These are phyloP conservation scores for Apostasia shenzhenica DNA, from an alignment of 106 monocot species.

Conservation along the genomic window DNA sequence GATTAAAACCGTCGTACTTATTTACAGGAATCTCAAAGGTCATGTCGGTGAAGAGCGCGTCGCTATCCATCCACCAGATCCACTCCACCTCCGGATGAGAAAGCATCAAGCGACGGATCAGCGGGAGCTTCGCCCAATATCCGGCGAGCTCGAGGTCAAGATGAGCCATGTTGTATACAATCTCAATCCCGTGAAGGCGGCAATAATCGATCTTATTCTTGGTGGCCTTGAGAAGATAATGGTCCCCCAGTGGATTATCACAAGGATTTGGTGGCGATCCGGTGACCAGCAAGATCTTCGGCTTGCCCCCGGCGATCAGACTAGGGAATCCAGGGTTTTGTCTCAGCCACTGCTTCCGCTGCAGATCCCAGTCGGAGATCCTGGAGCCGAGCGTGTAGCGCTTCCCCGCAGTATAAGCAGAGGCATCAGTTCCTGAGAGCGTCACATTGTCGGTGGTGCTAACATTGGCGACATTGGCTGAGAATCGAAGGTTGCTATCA, in stretches of 20 bases:
- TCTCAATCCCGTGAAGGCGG: constrained; percentile 59
- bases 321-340: constrained; percentile 37
- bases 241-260: constrained; percentile 58
- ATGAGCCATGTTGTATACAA: constrained; percentile 61
- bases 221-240: constrained; percentile 49
- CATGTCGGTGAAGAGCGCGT: constrained; percentile 68
- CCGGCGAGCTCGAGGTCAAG: constrained; percentile 52
- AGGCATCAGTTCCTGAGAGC: too few relatives aligned
- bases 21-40: constrained; percentile 43
- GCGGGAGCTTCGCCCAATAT: constrained; percentile 66
- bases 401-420: background rate
- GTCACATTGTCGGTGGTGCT: background rate
- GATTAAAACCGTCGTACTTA: constrained; percentile 22
- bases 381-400: constrained; percentile 44
- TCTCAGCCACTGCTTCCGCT: constrained; percentile 36
- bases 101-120: constrained; percentile 41
- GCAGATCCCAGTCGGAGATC: constrained; percentile 53
- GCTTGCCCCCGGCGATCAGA: constrained; percentile 8
- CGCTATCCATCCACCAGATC: constrained; percentile 75
- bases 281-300: constrained; percentile 51
- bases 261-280: constrained; percentile 60
- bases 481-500: background rate
- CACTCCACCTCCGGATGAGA: constrained; percentile 66
- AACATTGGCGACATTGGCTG: background rate
- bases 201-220: constrained; percentile 80